These are phyloP conservation scores for Elaeis guineensis DNA, from an alignment of 176 grass and related monocot species.

Conservation along the genomic window DNA sequence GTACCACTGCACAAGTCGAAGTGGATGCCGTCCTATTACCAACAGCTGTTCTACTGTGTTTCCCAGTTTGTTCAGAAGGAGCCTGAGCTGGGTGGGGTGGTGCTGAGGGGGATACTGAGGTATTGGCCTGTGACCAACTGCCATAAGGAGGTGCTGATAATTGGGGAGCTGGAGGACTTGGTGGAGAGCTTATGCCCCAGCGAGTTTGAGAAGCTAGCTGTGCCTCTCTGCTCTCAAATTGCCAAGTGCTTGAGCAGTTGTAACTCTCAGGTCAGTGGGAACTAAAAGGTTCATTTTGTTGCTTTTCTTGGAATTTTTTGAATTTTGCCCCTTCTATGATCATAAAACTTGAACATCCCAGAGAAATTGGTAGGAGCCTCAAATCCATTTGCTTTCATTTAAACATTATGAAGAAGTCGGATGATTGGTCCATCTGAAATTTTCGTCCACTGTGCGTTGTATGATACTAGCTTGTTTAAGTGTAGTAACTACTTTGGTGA, in stretches of 20 bases:
- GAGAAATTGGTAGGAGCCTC: no score
- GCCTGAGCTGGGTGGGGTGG: conserved; percentile 19
- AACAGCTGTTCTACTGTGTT: conserved; percentile 75
- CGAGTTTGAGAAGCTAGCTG: conserved; percentile 42
- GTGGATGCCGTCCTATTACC: conserved; percentile 45
- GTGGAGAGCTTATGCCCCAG: conserved; percentile 17
- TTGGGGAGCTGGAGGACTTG: conserved; percentile 82
- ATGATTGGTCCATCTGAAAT: no score
- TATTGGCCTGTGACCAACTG: conserved; percentile 66
- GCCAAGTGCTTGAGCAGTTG: conserved; percentile 52
- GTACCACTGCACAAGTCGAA: conserved; percentile 65
- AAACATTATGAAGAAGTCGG: no score
- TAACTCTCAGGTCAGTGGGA: conserved; percentile 56
- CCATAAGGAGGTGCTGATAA: conserved; percentile 85
- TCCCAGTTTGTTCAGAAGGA: conserved; percentile 71
- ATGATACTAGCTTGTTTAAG: no score
- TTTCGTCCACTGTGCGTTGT: no score
- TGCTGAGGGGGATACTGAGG: conserved; percentile 37
- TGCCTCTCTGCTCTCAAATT: conserved; percentile 53
- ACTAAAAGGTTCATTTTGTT: no score
- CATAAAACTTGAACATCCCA: no score
- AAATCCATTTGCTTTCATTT: no score
- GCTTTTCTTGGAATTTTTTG: no score
- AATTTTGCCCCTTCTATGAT: no score
- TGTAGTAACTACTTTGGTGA: no score